Evolutionary conservation across 192 early-diverging fungal genomes (phyloP), one percentile per base, ranked within the genome.

Genomic region (Dissophora ornata): DNA sequence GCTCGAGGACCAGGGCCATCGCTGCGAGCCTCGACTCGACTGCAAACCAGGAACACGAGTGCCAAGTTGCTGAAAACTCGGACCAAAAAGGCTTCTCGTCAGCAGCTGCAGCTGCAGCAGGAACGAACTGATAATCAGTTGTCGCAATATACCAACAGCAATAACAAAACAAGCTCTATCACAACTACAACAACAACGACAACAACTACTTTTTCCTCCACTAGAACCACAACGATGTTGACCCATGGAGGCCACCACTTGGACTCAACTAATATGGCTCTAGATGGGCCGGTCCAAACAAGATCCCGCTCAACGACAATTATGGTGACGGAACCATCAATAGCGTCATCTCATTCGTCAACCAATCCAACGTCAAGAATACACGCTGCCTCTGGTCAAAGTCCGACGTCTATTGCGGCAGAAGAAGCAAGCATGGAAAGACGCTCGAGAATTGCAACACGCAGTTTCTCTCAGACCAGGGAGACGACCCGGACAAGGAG

Each of bases 11-110:
- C 71, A 48, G 71, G 71, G 42, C 73, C 73, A 26, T 48, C 73
- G n/a, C 25, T 77, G 34, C 32, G 73, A 18, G 64, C 73, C 0
- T 77, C 73, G 4, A 77, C 73, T 33, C 48, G 73, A 7, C 52
- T 77, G 13, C 73, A 77, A 45, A 77, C 73, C 53, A 77, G 73
- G 46, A 77, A 77, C 29, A 46, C 65, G 18, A 67, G 64, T n/a
- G 64, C 63, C 9, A 59, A 49, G 30, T 25, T 77, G 18, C 42
- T 57, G 4, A 77, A 77, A 36, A 25, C 71, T 21, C 49, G 64
- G 26, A 19, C 49, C 4, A 77, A 77, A 38, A 77, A 67, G 46
- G 22, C 73, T 38, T 28, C 73, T n/a, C 57, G 73, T 9, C 73
- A 77, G 38, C 65, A 67, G 32, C 73, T 62, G 34, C 71, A 66